These are phyloP conservation scores for Mucuna pruriens DNA, from an alignment of 306 rosid species.

Conservation along the genomic window DNA sequence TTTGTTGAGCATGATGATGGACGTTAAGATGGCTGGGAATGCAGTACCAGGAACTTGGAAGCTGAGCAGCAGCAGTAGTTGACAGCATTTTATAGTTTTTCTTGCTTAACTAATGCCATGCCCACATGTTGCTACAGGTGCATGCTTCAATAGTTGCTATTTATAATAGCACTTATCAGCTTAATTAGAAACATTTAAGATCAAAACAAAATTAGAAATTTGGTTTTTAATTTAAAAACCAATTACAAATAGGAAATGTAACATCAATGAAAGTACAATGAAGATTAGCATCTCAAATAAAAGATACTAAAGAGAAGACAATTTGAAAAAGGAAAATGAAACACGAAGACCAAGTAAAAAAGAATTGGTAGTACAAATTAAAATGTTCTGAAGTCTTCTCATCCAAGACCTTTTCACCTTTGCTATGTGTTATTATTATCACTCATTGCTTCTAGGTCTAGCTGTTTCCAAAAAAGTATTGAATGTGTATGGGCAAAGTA, in stretches of 20 bases:
- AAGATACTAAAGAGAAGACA: not conserved
- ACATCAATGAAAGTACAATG: constrained; percentile 20
- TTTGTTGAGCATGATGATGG: constrained; percentile 46
- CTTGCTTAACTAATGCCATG: constrained; percentile 36
- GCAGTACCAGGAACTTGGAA: constrained; percentile 57
- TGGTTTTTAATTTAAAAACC: constrained; percentile 11
- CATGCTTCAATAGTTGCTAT: constrained; percentile 39
- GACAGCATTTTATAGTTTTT: constrained; percentile 60
- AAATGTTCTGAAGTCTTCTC: not conserved
- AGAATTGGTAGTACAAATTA: constrained; percentile 1
- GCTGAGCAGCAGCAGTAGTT: constrained; percentile 48
- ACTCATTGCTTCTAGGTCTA: not conserved
- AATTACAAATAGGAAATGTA: not conserved
- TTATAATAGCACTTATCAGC: constrained; percentile 36
- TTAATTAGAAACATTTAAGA: constrained; percentile 17
- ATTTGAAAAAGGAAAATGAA: constrained; percentile 2
- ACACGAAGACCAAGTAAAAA: not conserved
- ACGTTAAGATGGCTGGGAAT: constrained; percentile 43
- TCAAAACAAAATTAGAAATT: constrained; percentile 31
- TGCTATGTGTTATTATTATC: not conserved
- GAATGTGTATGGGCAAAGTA: constrained; percentile 15
- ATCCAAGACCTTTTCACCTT: not conserved
- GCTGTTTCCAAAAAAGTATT: not conserved
- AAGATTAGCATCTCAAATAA: not conserved
- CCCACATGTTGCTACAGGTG: constrained; percentile 32